Percentiles rank a stretch among this genome's conserved stretches.
Conservation (phyloP, 2,329 filamentous ascomycete species). For the Venturia nashicola region DNA sequence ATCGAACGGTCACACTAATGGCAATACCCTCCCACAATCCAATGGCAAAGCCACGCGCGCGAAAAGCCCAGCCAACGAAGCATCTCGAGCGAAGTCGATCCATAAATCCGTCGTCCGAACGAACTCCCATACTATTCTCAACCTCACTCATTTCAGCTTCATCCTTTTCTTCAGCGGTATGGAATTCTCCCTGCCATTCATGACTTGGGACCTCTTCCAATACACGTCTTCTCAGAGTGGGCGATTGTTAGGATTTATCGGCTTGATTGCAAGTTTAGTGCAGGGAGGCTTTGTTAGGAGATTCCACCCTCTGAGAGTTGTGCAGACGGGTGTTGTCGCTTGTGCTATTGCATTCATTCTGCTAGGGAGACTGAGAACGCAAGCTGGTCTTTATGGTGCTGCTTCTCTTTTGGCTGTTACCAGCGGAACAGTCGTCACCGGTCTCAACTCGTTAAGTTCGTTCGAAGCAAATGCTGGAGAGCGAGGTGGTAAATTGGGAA, state of each 20-base stretch:
- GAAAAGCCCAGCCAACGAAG: constrained; percentile 13
- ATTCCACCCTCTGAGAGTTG: constrained; percentile 65
- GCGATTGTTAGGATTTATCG: constrained; percentile 77
- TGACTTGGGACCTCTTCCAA: constrained; percentile 88
- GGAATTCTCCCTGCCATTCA: constrained; percentile 94
- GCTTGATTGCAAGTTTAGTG: constrained; percentile 79
- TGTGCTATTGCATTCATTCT: constrained; percentile 73
- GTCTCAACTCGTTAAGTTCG: constrained; percentile 80
- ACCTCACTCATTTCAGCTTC: constrained; percentile 77
- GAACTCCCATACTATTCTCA: constrained; percentile 74
- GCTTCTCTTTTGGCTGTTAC: constrained; percentile 79
- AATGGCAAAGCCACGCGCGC: constrained; percentile 12
- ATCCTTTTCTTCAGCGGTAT: constrained; percentile 96
- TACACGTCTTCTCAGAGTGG: constrained; percentile 74
- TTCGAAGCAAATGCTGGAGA: constrained; percentile 75
- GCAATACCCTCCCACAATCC: constrained; percentile 9
- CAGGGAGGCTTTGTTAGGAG: constrained; percentile 86
- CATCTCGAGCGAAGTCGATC: constrained; percentile 15
- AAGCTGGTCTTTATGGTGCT: constrained; percentile 64
- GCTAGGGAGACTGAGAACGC: constrained; percentile 55
- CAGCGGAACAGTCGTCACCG: constrained; percentile 87
- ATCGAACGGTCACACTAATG: constrained; percentile 15
- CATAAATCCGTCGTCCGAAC: constrained; percentile 39
- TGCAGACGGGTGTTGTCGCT: constrained; percentile 65
- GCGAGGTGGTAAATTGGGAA: constrained; percentile 75